phyloP scores from a whole-genome alignment of 352 stramenopile species.

The Blastocystis sp. region DNA sequence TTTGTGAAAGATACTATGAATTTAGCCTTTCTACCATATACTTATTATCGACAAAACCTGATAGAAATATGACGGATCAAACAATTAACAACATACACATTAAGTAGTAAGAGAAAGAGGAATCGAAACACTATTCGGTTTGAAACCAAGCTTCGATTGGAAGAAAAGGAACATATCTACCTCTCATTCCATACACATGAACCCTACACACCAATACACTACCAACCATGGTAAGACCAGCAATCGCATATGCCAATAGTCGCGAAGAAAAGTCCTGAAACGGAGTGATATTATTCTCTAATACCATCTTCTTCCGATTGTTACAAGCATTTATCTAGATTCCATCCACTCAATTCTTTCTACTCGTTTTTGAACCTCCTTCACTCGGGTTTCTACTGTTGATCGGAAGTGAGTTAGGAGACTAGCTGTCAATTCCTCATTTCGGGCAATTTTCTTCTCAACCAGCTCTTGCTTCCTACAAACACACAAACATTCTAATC shows the following conservation, averaged over 20 bases:
- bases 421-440: slow-evolving; percentile 27
- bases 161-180: slow-evolving; percentile 59
- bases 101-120: too few relatives aligned
- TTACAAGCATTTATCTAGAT: slow-evolving; percentile 46
- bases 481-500: too few relatives aligned
- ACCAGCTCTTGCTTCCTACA: slow-evolving; percentile 31
- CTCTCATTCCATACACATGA: not conserved
- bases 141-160: slow-evolving; percentile 16
- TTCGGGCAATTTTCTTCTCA: not conserved
- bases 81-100: not conserved
- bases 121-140: not conserved
- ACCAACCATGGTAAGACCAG: slow-evolving; percentile 26
- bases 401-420: slow-evolving; percentile 52
- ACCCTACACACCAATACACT: slow-evolving; percentile 54
- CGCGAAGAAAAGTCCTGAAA: slow-evolving; percentile 28
- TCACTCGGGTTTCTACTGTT: slow-evolving; percentile 42
- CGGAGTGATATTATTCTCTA: slow-evolving; percentile 21
- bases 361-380: slow-evolving; percentile 45
- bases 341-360: not conserved
- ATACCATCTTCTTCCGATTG: slow-evolving; percentile 21
- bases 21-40: too few relatives aligned
- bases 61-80: not conserved
- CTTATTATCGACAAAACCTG: too few relatives aligned
- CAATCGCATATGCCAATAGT: slow-evolving; percentile 43
- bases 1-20: too few relatives aligned